phyloP scores from a whole-genome alignment of 2,329 filamentous ascomycete species.

The Tolypocladium endophyticum region DNA sequence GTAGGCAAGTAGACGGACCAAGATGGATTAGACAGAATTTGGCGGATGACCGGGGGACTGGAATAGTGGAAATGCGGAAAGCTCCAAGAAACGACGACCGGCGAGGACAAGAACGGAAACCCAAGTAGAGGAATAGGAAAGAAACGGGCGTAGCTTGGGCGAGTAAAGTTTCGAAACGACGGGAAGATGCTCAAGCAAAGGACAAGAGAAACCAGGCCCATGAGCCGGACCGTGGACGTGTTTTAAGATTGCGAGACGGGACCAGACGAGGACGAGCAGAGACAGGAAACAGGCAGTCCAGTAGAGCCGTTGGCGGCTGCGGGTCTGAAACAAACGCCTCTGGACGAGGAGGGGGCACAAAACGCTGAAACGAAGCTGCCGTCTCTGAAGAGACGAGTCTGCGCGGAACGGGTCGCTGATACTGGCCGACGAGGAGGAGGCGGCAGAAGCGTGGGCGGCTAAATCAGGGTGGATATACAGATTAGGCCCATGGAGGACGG shows the following conservation, averaged over 20 bases:
- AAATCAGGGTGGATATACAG: not conserved
- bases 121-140: not conserved
- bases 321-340: constrained; percentile 17
- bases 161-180: constrained; percentile 5
- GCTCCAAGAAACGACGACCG: constrained; percentile 1
- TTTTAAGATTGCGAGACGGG: constrained; percentile 7
- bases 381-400: constrained; percentile 37
- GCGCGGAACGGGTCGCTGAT: constrained; percentile 29
- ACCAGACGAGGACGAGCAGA: constrained; percentile 1
- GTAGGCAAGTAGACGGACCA: not conserved
- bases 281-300: constrained; percentile 5
- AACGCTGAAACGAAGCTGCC: constrained; percentile 38
- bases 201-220: constrained; percentile 11
- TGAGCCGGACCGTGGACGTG: constrained; percentile 8
- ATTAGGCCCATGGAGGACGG: not conserved
- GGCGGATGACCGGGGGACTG: constrained; percentile 10
- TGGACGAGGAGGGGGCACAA: constrained; percentile 14
- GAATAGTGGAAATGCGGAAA: constrained; percentile 11
- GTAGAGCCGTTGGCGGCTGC: not conserved
- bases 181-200: constrained; percentile 2
- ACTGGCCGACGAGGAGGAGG: constrained; percentile 33
- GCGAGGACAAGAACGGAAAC: constrained; percentile 10
- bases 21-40: not conserved
- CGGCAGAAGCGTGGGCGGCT: constrained; percentile 7
- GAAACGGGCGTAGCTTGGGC: not conserved